Evolutionary conservation across 2,329 filamentous ascomycete species (phyloP).

Genomic region (Sarocladium kiliense): DNA sequence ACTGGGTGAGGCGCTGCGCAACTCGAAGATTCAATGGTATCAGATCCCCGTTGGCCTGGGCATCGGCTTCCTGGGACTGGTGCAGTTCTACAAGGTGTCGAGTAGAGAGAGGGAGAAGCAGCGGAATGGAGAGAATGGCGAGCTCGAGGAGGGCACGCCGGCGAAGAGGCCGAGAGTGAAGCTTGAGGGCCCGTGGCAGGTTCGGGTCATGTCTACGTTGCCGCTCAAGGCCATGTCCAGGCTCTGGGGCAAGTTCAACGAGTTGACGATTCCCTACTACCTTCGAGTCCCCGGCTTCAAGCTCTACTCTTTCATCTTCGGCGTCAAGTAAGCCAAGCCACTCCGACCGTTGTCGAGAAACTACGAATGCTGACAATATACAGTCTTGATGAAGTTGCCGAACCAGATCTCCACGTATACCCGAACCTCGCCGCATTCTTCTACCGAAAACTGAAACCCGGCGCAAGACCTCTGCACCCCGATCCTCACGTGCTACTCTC

Average conservation of each 20-base stretch:
- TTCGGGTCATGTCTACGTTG: conserved; percentile 89
- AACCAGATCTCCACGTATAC: conserved; percentile 83
- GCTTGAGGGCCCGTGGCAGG: conserved; percentile 86
- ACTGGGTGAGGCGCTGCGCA: conserved; percentile 43
- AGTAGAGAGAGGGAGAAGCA: conserved; percentile 48
- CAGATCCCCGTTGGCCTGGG: conserved; percentile 84
- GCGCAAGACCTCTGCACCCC: conserved; percentile 76
- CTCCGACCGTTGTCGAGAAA: neutral
- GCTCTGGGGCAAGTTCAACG: conserved; percentile 88
- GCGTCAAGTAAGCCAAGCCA: conserved; percentile 58
- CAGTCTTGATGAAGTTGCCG: conserved; percentile 77
- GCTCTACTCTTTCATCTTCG: conserved; percentile 84
- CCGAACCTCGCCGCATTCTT: conserved; percentile 96
- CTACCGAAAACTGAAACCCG: conserved; percentile 90
- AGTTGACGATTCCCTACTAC: conserved; percentile 81
- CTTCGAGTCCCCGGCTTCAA: conserved; percentile 86
- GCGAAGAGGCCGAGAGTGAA: conserved; percentile 59
- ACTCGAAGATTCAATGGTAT: conserved; percentile 72
- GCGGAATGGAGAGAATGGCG: conserved; percentile 35
- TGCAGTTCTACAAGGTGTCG: conserved; percentile 77
- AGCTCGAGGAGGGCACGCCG: conserved; percentile 32
- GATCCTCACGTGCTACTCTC: conserved; percentile 76
- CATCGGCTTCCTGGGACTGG: conserved; percentile 74
- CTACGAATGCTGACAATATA: conserved; percentile 17
- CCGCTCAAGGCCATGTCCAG: conserved; percentile 87